phyloP scores from a whole-genome alignment of 1,284 basidiomycete genomes.

The Naganishia sp. region DNA sequence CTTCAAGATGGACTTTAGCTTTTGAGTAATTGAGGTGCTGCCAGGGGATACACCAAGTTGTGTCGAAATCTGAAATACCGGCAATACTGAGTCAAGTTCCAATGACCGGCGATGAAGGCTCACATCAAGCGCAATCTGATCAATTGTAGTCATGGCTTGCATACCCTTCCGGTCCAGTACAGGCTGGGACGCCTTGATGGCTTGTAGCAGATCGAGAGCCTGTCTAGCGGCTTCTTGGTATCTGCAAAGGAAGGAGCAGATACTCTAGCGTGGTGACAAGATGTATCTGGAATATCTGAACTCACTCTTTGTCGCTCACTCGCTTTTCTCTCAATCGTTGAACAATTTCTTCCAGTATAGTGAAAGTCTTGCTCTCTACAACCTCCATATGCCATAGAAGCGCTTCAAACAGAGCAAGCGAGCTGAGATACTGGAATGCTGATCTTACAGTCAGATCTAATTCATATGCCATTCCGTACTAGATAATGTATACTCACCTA shows the following conservation, averaged over 20 bases:
- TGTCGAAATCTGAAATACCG: not conserved
- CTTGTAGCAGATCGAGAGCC: not conserved
- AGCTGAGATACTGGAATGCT: constrained; percentile 4
- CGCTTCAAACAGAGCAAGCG: constrained; percentile 1
- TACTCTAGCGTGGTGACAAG: too few relatives aligned
- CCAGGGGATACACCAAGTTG: not conserved
- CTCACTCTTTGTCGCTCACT: constrained; percentile 1
- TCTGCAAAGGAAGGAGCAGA: not conserved
- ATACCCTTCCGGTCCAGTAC: not conserved
- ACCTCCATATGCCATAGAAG: constrained; percentile 5
- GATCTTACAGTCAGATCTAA: not conserved
- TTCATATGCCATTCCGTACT: not conserved
- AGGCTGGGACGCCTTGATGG: not conserved
- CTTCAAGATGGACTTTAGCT: constrained; percentile 3
- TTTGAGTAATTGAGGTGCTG: not conserved
- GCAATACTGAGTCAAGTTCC: not conserved
- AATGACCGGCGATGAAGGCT: not conserved
- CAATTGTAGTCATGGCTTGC: not conserved
- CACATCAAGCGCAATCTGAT: not conserved
- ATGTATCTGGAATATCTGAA: too few relatives aligned
- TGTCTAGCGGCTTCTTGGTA: not conserved
- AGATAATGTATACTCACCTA: not conserved
- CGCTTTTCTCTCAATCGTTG: not conserved
- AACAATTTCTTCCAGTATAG: not conserved
- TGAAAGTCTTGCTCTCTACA: not conserved